Conservation (phyloP, 495 filamentous ascomycete species). For the Rhypophila decipiens region DNA sequence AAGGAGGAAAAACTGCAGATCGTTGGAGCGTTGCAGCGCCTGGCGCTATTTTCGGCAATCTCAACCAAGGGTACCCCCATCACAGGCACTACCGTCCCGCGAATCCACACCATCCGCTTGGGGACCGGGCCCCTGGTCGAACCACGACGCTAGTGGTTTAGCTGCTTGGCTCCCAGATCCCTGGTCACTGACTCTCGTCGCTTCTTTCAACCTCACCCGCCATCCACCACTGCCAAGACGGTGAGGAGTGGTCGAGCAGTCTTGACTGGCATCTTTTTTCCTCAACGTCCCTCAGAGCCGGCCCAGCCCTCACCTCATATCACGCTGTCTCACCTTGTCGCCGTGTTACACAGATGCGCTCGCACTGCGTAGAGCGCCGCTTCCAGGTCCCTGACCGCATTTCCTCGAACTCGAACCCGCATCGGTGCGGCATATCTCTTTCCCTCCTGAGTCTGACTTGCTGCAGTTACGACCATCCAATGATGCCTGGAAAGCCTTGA, state of each 20-base stretch:
- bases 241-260: not conserved
- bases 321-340: not conserved
- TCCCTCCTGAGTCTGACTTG: no score
- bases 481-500: no score
- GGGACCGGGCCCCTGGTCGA: no score
- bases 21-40: not conserved
- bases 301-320: no score
- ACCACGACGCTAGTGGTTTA: no score
- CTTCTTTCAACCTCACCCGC: slow-evolving; percentile 5
- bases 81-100: no score
- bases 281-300: not conserved
- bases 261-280: not conserved
- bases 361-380: not conserved
- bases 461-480: no score
- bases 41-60: slow-evolving; percentile 8
- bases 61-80: not conserved
- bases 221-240: not conserved
- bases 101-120: no score
- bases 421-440: no score
- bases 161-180: not conserved
- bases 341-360: not conserved
- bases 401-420: no score
- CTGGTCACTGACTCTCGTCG: not conserved
- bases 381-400: no score
- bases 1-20: slow-evolving; percentile 1